Conservation (phyloP, 495 filamentous ascomycete species). For the Penicillium canescens region DNA sequence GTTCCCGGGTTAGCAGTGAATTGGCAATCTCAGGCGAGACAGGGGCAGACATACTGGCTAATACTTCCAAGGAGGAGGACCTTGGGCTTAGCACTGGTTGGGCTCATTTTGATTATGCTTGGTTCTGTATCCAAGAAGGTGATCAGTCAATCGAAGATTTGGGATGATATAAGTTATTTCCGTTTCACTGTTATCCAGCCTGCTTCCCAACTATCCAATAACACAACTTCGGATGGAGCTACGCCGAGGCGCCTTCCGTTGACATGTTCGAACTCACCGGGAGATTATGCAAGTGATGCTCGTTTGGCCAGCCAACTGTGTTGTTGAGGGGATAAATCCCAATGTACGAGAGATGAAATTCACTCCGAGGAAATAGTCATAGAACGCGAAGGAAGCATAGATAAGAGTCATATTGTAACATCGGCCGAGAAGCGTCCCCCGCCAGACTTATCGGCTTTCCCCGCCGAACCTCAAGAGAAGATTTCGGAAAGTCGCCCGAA, state of each 20-base stretch:
- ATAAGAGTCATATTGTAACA: no score
- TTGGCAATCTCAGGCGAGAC: background rate
- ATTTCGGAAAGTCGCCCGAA: no score
- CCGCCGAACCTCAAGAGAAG: no score
- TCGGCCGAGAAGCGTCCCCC: no score
- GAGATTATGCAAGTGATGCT: background rate
- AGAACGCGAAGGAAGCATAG: no score
- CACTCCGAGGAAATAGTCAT: no score
- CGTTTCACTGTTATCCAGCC: no score
- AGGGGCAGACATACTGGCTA: constrained; percentile 33
- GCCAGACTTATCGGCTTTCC: no score
- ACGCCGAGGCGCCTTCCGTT: constrained; percentile 7
- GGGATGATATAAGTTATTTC: background rate
- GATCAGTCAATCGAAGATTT: background rate
- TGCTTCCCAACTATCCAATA: no score
- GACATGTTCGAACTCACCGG: constrained; percentile 4
- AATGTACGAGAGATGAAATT: no score
- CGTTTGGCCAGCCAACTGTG: no score
- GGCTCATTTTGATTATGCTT: constrained; percentile 13
- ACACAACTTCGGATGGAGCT: background rate
- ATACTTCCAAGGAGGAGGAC: constrained; percentile 53
- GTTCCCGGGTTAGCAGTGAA: background rate
- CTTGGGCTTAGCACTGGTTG: constrained; percentile 41
- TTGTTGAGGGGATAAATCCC: no score
- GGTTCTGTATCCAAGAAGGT: background rate